Base-by-base conservation (phyloP, 2,329 filamentous ascomycete species). In the Colletotrichum sublineola region DNA sequence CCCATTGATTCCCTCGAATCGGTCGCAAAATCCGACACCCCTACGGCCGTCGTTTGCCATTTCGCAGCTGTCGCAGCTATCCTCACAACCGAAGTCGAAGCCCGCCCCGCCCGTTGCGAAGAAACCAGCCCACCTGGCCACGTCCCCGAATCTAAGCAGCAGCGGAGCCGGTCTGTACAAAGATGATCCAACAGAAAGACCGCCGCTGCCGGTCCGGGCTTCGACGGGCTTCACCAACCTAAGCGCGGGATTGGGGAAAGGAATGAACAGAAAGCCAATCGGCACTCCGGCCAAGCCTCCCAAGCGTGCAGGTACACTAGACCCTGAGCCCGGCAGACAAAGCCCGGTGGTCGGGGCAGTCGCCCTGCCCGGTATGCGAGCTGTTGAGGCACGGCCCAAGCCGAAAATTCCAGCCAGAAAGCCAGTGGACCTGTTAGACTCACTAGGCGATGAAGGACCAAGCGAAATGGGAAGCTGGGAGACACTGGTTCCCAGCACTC, bases 51-150 rank as follows among this genome's bases (percentile, higher is more conserved):
- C 78, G 12, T 82, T 83, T 4, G 76, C 79, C 24, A 77, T 80
- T 3, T 83, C 84, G 1, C 80, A 80, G 50, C 68, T 75, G 48
- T 81, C 79, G 44, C 79, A 81, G 66, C 67, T 78, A 8, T 81
- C 81, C 11, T 75, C 79, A 63, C 76, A 78, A 53, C 74, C 77
- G 53, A 80, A 80, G 42, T 75, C 78, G 18, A 87, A 86, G 74
- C 77, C 81, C 12, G 81, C 87, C n/a, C 89, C 88, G 6, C 87
- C 87, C 1, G 84, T 93, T 62, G 91, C 90, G 31, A 88, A 85
- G 78, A 93, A 93, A 76, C 91, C 91, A 1, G 84, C 87, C 2
- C 88, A 90, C 74, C 83, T 90, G 5, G 76, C 81, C 20, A 80
- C 80, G 14, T 75, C 78, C 18, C 80, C 77, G 15, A 80, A 78